Evolutionary conservation across 2,329 filamentous ascomycete genomes (phyloP), one percentile per base, ranked within the genome.

Genomic region (Colletotrichum camelliae): DNA sequence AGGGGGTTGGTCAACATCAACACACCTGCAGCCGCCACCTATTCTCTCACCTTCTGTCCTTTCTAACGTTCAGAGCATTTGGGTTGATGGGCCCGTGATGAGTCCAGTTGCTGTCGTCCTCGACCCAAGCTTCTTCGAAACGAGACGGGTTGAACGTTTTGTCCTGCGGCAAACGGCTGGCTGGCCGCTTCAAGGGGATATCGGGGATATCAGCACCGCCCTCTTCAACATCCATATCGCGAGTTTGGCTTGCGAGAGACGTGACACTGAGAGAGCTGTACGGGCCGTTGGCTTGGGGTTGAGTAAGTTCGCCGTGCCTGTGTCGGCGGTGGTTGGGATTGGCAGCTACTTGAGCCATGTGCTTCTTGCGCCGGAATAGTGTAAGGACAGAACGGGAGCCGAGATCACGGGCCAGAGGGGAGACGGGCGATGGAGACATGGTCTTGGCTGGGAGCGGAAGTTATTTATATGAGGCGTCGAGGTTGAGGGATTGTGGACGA

Each of bases 181-280:
- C 27, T 29, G 66, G 74, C 29, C 74, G 77, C 64, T 76, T 79
- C 29, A 76, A 48, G 7, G 80, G 78, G 24, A 81, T 78, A n/a
- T 81, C 80, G 15, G 77, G 73, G n/a, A 80, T 77, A 10, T 77
- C 77, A 8, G 74, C 77, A 33, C 71, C 77, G 4, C 74, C 77
- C 13, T 78, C 77, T 16, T 67, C 71, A 16, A 37, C n/a, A 18
- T 74, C 70, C 31, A 70, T 68, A 33, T 48, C 48, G 43, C 24
- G 62, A 13, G 65, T 37, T 33, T 74, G 66, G 8, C 37, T 31
- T 13, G 24, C 33, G 39, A 61, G 43, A 27, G 52, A 76, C 9
- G 52, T 70, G 7, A 75, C 33, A 64, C 66, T 76, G 6, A 76
- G 24, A 37, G 66, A 70, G 29, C 48, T 64, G 13, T 66, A 75